Percentiles rank a stretch among this genome's conserved stretches.
phyloP scores from a whole-genome alignment of 257 asterid genomes.

The Scutellaria baicalensis region DNA sequence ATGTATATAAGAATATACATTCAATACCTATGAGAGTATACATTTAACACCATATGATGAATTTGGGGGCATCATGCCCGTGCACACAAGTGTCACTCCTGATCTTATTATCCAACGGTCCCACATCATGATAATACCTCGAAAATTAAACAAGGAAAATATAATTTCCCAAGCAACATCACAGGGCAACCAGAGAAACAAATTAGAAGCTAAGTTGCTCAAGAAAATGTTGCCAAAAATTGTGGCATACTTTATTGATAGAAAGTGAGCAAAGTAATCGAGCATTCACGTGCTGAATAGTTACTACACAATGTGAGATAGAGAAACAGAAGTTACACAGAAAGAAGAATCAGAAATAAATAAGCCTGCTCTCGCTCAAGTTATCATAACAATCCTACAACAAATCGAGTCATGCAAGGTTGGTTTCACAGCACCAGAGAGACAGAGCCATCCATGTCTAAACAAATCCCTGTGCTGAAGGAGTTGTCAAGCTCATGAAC shows the following conservation, averaged over 20 bases:
- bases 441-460: not conserved
- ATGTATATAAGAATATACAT: too few relatives aligned
- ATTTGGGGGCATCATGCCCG: too few relatives aligned
- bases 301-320: not conserved
- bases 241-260: conserved; percentile 6
- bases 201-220: not conserved
- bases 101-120: too few relatives aligned
- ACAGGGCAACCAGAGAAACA: not conserved
- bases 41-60: too few relatives aligned
- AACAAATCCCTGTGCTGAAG: not conserved
- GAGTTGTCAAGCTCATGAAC: not conserved
- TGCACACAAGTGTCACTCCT: too few relatives aligned
- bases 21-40: too few relatives aligned
- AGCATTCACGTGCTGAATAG: not conserved
- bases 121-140: too few relatives aligned
- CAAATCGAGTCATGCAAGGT: too few relatives aligned
- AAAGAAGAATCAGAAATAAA: not conserved
- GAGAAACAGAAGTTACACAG: not conserved
- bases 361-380: not conserved
- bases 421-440: not conserved
- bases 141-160: not conserved
- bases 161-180: not conserved
- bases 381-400: not conserved
- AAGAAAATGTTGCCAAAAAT: not conserved
- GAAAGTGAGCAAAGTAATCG: not conserved